Conservation (phyloP, 371 early-diverging fungal genomes). For the Mortierella sp. region DNA sequence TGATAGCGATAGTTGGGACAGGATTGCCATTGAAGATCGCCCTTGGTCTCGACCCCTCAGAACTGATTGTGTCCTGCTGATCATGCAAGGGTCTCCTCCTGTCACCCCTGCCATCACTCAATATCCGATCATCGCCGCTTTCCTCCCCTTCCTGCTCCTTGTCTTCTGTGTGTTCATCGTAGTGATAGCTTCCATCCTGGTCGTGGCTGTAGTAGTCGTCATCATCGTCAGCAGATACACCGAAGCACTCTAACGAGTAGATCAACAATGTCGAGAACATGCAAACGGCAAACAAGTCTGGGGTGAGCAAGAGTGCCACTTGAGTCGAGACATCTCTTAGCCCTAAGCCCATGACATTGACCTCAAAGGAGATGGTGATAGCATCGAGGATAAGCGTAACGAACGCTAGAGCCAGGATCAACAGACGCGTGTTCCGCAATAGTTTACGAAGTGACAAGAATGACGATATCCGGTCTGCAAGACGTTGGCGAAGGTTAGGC, state of each 20-base stretch:
- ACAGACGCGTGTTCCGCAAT: constrained; percentile 15
- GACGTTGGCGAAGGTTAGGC: too few relatives aligned
- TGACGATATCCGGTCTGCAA: too few relatives aligned
- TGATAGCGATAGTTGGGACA: not conserved
- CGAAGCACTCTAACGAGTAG: too few relatives aligned
- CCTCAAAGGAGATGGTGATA: constrained; percentile 39
- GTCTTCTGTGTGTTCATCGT: not conserved
- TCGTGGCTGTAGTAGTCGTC: not conserved
- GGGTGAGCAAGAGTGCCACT: constrained; percentile 17
- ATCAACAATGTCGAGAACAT: too few relatives aligned
- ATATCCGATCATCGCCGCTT: constrained; percentile 3
- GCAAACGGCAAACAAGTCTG: too few relatives aligned
- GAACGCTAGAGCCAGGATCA: constrained; percentile 28
- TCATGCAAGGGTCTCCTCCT: too few relatives aligned
- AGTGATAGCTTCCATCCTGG: not conserved
- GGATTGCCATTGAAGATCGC: too few relatives aligned
- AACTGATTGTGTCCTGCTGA: too few relatives aligned
- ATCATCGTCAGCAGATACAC: constrained; percentile 33
- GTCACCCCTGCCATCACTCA: too few relatives aligned
- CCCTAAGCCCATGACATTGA: constrained; percentile 36
- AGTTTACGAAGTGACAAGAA: constrained; percentile 7
- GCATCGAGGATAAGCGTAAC: constrained; percentile 43
- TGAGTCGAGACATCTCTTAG: constrained; percentile 1
- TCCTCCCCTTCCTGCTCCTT: constrained; percentile 3
- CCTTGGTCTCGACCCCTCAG: too few relatives aligned